Percentiles rank a stretch among this genome's conserved stretches.
Conservation (phyloP, 176 grass and related monocot genomes). For the Thinopyrum elongatum region DNA sequence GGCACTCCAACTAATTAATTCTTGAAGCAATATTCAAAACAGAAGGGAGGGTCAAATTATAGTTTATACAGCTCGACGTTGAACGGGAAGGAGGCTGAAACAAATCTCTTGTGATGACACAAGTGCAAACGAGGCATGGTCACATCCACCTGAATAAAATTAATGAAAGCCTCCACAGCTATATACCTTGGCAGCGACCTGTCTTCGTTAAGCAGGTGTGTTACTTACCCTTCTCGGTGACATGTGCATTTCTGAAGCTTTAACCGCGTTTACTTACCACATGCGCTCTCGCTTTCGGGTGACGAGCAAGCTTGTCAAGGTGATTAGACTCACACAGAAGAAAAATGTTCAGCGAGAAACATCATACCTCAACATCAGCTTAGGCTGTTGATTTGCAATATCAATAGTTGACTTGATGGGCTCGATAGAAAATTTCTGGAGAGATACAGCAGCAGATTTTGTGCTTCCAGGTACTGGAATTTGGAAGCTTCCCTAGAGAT, state of each 20-base stretch:
- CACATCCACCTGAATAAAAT: conserved; percentile 35
- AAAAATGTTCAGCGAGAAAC: neutral
- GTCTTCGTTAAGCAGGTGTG: conserved; percentile 27
- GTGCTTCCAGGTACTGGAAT: too few relatives aligned
- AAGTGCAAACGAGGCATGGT: conserved; percentile 34
- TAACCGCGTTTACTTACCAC: neutral
- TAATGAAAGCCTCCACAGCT: conserved; percentile 24
- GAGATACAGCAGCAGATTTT: neutral
- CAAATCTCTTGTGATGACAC: neutral
- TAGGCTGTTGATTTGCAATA: neutral
- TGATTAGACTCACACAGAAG: neutral
- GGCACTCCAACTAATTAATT: conserved; percentile 34
- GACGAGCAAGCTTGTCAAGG: neutral
- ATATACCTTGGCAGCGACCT: conserved; percentile 6
- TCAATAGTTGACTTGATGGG: neutral
- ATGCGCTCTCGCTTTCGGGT: neutral
- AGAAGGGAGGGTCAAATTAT: too few relatives aligned
- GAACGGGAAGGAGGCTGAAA: too few relatives aligned
- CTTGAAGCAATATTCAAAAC: neutral
- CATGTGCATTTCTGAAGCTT: neutral
- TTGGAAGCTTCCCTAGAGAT: too few relatives aligned
- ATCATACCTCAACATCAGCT: neutral
- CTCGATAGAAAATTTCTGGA: neutral
- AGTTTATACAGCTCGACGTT: too few relatives aligned
- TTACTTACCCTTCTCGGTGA: neutral